Base-by-base conservation (phyloP, 164 flowering plant species). In the Euptelea pleiosperma region DNA sequence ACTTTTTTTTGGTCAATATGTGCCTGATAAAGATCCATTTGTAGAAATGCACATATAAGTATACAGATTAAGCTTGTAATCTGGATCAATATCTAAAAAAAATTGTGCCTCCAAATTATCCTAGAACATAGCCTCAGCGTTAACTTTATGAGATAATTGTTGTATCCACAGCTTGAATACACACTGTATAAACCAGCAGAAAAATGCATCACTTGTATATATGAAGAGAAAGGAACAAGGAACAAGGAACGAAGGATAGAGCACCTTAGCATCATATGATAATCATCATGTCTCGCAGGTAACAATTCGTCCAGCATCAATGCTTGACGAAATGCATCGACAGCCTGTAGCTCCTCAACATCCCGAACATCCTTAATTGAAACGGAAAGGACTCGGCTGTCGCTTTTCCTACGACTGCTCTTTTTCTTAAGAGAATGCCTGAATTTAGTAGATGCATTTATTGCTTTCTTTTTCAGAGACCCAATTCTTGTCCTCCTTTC, bases 191-290 rank as follows among this genome's bases (percentile, higher is more conserved):
- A 11, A 18, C 34, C 21, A 44, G 11, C 41, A 14, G 29, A 57
- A 53, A 4, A 11, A 44, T 43, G 30, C 8, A 28, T 22, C 15
- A 50, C n/a, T n/a, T 53, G 19, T 9, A 34, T 11, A 31, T 15
- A 61, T 19, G 46, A 2, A 52, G 21, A 14, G 2, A 8, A 9
- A 40, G 22, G 57, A 21, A 40, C 4, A 22, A 30, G 8, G 35
- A 9, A 44, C 41, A 9, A 24, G 28, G 10, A 2, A n/a, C 8
- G 52, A 15, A 15, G 12, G 28, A 55, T 44, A 47, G 14, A 65
- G 43, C 52, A 91, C 97, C 98, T 87, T 63, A 88, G 70, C 87
- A 87, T 77, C 88, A 82, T 83, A 66, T 86, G 89, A 66, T 86
- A 91, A 70, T 91, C 93, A 76, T 91, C 98, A 60, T 73, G 82